Base-by-base conservation (phyloP, 768 basidiomycete species). In the Pisolithus sp. region DNA sequence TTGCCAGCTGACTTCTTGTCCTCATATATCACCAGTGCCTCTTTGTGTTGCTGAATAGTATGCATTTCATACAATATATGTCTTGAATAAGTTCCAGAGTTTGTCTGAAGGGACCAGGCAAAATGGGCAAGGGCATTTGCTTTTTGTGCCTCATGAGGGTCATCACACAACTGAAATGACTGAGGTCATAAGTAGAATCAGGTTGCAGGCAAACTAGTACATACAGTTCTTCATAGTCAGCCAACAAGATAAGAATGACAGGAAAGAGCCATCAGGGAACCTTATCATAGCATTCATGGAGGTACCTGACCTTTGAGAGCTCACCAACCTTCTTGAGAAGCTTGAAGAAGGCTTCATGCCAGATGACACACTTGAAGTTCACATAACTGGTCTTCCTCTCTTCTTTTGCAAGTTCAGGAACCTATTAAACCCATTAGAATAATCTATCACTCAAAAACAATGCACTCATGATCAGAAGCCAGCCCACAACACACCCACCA, bases 221-320 rank as follows among this genome's bases (percentile, higher is more conserved):
- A n/a, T 65, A 75, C 74, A 70, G 68, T 60, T 77, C 73, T 53
- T 76, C 71, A 55, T 73, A 77, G 36, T 76, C 74, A 30, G 73
- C 65, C 7, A 67, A 68, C 2, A 73, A 49, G 8, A 74, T 70
- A 0, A 72, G 44, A 26, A 76, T 62, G 21, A 68, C 43, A 7
- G 71, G 73, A 48, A 59, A 76, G 0, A 76, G 49, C 13, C 30
- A 54, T 0, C 66, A 67, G 0, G 48, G 7, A 8, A 69, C 56
- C 1, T 49, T 57, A 53, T 72, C 71, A 12, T 59, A 67, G 55
- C 70, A 73, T 13, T 18, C 13, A 13, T 44, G 20, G 13, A 26
- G 17, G 18, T 40, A 53, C 2, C 71, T 70, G 37, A 54, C 57
- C 31, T 61, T 47, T 2, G 66, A 52, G 10, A 55, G 47, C 0